A percentile compares a stretch with the other conserved stretches of the same genome.
Evolutionary conservation across 2,329 filamentous ascomycete genomes (phyloP).

Genomic region (Fusarium siculi): DNA sequence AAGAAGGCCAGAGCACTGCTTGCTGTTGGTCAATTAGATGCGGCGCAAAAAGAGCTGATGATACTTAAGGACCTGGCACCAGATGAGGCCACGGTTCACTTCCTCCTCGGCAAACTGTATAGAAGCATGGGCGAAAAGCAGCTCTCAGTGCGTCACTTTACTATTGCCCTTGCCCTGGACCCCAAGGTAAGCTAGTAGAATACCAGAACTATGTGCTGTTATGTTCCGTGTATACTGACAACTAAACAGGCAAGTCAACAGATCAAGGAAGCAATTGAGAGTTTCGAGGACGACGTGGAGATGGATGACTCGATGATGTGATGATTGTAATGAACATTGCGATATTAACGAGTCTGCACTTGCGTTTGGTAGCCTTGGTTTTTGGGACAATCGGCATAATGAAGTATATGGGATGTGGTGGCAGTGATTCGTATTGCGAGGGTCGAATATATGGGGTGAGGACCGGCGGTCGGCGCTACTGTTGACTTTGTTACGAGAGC

Average conservation of each 20-base stretch:
- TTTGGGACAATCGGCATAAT: slow-evolving; percentile 31
- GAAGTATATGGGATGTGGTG: slow-evolving; percentile 22
- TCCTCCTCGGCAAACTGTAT: slow-evolving; percentile 87
- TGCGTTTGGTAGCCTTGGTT: slow-evolving; percentile 35
- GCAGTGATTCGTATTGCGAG: not conserved
- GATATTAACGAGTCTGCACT: slow-evolving; percentile 39
- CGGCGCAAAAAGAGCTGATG: slow-evolving; percentile 83
- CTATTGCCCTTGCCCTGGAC: slow-evolving; percentile 93
- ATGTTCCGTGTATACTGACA: slow-evolving; percentile 5
- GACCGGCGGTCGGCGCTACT: slow-evolving; percentile 25
- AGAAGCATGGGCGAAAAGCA: slow-evolving; percentile 77
- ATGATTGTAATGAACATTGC: slow-evolving; percentile 53
- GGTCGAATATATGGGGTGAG: slow-evolving; percentile 16
- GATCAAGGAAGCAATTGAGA: slow-evolving; percentile 97
- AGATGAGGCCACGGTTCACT: slow-evolving; percentile 96
- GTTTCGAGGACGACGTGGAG: slow-evolving; percentile 81
- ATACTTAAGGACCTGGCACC: slow-evolving; percentile 91
- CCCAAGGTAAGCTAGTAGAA: slow-evolving; percentile 77
- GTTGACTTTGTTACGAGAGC: slow-evolving; percentile 41
- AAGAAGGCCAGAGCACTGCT: slow-evolving; percentile 91
- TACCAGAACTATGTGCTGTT: not conserved
- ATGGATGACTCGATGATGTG: slow-evolving; percentile 74
- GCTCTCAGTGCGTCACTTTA: slow-evolving; percentile 91
- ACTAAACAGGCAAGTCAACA: slow-evolving; percentile 79
- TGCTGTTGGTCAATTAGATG: slow-evolving; percentile 74